These are phyloP conservation scores for Penicillium canescens DNA, from an alignment of 495 filamentous ascomycete species.

Conservation along the genomic window DNA sequence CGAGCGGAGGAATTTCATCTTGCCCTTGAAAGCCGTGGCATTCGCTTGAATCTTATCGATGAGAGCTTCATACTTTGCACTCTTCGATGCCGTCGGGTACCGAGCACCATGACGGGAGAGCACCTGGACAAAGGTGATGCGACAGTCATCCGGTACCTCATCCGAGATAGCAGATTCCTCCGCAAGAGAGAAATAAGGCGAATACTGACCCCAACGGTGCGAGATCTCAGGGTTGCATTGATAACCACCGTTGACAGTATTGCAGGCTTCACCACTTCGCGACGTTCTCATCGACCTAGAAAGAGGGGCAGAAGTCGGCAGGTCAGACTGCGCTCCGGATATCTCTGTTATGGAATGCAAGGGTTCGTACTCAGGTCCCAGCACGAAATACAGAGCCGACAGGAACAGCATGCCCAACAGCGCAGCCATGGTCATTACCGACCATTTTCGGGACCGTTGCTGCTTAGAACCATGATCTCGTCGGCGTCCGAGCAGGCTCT, in stretches of 20 bases:
- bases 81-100: conserved; percentile 69
- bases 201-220: conserved; percentile 84
- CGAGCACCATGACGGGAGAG: conserved; percentile 84
- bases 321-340: neutral
- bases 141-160: conserved; percentile 60
- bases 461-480: neutral
- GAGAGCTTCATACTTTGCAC: conserved; percentile 51
- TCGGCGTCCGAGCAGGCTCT: neutral
- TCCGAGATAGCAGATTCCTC: conserved; percentile 57
- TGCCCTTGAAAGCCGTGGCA: conserved; percentile 55
- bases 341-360: neutral
- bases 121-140: conserved; percentile 74
- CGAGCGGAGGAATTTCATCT: conserved; percentile 61
- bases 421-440: neutral
- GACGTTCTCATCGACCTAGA: neutral
- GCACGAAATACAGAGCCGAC: neutral
- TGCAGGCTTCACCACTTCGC: conserved; percentile 43
- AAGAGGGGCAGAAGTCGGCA: neutral
- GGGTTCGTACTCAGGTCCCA: neutral
- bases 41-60: conserved; percentile 61
- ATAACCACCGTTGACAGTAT: conserved; percentile 61
- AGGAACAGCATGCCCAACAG: conserved; percentile 1
- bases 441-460: neutral
- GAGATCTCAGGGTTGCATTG: conserved; percentile 59
- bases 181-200: conserved; percentile 70